A percentile compares a stretch with the other conserved stretches of the same genome.
These are phyloP conservation scores for Agarophyton chilense DNA, from an alignment of 23 red algal genomes.

Conservation along the genomic window DNA sequence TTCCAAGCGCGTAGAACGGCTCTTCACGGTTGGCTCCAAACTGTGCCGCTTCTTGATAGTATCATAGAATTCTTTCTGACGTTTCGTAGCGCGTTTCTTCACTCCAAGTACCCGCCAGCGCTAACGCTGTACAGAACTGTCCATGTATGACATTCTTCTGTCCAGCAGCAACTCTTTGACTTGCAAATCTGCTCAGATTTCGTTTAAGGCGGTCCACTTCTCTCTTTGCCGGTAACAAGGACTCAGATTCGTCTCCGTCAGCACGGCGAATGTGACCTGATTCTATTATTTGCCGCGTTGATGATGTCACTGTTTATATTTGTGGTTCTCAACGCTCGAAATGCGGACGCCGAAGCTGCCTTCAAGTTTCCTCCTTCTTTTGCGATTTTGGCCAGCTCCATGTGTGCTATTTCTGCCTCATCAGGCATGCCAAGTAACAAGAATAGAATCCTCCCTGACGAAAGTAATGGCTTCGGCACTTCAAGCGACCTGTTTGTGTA, in stretches of 20 bases:
- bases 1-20: slow-evolving; percentile 74
- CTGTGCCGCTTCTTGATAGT: slow-evolving; percentile 51
- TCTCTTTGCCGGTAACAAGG: neutral
- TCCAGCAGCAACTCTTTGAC: neutral
- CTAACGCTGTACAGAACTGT: slow-evolving; percentile 16
- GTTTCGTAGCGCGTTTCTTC: slow-evolving; percentile 50
- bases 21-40: slow-evolving; percentile 54
- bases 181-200: neutral
- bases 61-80: slow-evolving; percentile 57
- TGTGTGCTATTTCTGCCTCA: slow-evolving; percentile 50
- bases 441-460: slow-evolving; percentile 48
- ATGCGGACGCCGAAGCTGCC: slow-evolving; percentile 58
- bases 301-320: slow-evolving; percentile 12
- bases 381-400: slow-evolving; percentile 70
- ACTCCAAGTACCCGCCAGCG: slow-evolving; percentile 7
- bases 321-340: slow-evolving; percentile 29
- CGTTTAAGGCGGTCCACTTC: neutral
- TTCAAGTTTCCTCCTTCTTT: slow-evolving; percentile 59
- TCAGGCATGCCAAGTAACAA: slow-evolving; percentile 6
- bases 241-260: neutral
- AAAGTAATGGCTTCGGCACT: slow-evolving; percentile 70
- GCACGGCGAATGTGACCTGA: slow-evolving; percentile 12
- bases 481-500: slow-evolving; percentile 31
- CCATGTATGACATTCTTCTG: neutral
- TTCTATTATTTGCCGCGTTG: slow-evolving; percentile 24